Base-by-base conservation (phyloP, 2,329 filamentous ascomycete genomes). In the Cytospora schulzeri region DNA sequence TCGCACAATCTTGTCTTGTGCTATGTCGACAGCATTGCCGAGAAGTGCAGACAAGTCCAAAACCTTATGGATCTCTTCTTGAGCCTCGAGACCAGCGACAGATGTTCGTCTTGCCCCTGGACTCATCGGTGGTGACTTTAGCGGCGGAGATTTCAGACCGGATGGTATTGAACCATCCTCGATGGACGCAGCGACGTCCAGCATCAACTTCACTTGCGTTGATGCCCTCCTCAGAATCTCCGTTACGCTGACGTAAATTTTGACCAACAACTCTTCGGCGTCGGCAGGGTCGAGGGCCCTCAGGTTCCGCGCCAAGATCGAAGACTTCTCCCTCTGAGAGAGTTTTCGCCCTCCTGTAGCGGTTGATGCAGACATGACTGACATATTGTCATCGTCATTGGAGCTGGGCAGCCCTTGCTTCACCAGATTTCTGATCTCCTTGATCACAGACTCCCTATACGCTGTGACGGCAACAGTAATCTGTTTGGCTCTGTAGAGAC, bases 351-450 rank as follows among this genome's bases (percentile, higher is more conserved):
- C 89, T 51, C 87, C 86, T 67, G 85, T 85, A 61, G 87, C 80
- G 1, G 94, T 97, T 3, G 93, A 96, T 0, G 88, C 84, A 1
- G 93, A 93, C 77, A 94, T 88, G 79, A 94, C 90, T 0, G 93
- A 96, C 74, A 95, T 92, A 67, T 90, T 91, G 73, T 99, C 95
- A 69, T 98, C 94, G 66, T 99, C 95, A 70, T 88, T 95, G 14
- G 94, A 96, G 72, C 93, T 97, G 0, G 95, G 95, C 48, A 99
- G 82, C 28, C 94, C 91, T 64, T 88, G 87, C 61, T 93, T 86
- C 57, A 99, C 94, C 57, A 98, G 81, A 38, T 86, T 88, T 71
- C 94, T 91, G 74, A 98, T 89, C 76, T 99, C 95, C 57, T 91
- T 88, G 67, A 96, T 79, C 15, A 96, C 87, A 0, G 91, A 85